Base-by-base conservation (phyloP, 176 grass and related monocot species). In the Musa acuminata region DNA sequence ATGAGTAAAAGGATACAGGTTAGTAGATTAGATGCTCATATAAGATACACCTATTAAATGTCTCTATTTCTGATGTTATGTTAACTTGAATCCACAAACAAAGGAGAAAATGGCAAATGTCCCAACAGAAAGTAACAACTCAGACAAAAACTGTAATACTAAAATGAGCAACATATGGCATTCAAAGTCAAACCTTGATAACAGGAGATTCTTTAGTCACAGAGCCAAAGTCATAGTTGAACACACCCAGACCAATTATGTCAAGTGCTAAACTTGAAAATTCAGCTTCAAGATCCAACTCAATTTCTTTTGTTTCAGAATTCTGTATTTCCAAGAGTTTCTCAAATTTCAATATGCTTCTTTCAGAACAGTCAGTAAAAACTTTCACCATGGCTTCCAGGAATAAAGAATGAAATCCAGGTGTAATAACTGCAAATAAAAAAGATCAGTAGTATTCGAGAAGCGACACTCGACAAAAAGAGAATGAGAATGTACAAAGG, bases 221-320 rank as follows among this genome's bases (percentile, higher is more conserved):
- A 17, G 94, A 97, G 9, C 83, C 94, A 62, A 97, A 97, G 79
- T 97, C 90, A 83, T 87, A 97, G 82, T 97, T 97, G 87, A 97
- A 97, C 22, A 97, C 88, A 49, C 90, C 94, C 76, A 93, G 77
- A 55, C 94, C 94, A 83, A 97, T 97, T 81, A 97, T 97, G 74
- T 97, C 94, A 1, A 97, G 94, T 75, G 94, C 90, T 82, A 97
- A 88, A 88, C 78, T 97, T 79, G 90, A 97, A 86, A 97, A 97
- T 66, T 97, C 94, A 24, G 88, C 87, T 91, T 97, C 94, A 71
- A 97, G 87, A 83, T 97, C 88, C 64, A 97, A 67, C 73, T 87
- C 80, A 27, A 78, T 83, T 82, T 77, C 74, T 62, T 89, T 87
- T 64, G 77, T 53, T 23, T 14, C 74, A 72, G 25, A 24, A 11